Evolutionary conservation across 1,284 basidiomycete genomes (phyloP).

Genomic region (Coriolopsis trogii): DNA sequence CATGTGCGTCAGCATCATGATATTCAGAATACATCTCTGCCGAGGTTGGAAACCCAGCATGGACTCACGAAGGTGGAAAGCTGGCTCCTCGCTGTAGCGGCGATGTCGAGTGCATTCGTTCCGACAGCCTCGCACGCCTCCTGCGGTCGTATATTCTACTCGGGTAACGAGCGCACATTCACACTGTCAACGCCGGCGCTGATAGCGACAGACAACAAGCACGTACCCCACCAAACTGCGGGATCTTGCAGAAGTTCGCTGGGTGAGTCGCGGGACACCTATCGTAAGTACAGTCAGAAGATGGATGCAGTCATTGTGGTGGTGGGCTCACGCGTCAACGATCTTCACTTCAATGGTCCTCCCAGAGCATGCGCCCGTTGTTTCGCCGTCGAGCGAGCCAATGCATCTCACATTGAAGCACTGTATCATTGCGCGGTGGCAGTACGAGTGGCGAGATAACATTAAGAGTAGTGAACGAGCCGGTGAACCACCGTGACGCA

Average conservation of each 20-base stretch:
- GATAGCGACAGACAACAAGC: neutral
- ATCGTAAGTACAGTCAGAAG: neutral
- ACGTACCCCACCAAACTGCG: conserved; percentile 31
- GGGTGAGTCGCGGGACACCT: conserved; percentile 34
- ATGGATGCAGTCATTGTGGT: no score
- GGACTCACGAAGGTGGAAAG: conserved; percentile 32
- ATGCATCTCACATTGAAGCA: conserved; percentile 30
- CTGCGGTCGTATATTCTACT: conserved; percentile 26
- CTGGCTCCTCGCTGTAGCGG: conserved; percentile 27
- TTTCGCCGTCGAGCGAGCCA: conserved; percentile 32
- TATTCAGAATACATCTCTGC: neutral
- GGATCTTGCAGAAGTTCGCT: conserved; percentile 35
- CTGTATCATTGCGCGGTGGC: no score
- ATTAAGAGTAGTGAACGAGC: no score
- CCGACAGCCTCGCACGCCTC: conserved; percentile 32
- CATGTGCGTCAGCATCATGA: neutral
- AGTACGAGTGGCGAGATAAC: no score
- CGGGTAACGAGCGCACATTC: no score
- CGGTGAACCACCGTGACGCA: no score
- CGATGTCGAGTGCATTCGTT: conserved; percentile 33
- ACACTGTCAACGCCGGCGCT: neutral
- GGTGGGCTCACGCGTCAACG: conserved; percentile 34
- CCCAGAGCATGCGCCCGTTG: conserved; percentile 28
- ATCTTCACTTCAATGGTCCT: conserved; percentile 34
- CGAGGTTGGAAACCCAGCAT: neutral